These are phyloP conservation scores for Tieghemiomyces parasiticus DNA, from an alignment of 192 early-diverging fungal genomes.

Conservation along the genomic window DNA sequence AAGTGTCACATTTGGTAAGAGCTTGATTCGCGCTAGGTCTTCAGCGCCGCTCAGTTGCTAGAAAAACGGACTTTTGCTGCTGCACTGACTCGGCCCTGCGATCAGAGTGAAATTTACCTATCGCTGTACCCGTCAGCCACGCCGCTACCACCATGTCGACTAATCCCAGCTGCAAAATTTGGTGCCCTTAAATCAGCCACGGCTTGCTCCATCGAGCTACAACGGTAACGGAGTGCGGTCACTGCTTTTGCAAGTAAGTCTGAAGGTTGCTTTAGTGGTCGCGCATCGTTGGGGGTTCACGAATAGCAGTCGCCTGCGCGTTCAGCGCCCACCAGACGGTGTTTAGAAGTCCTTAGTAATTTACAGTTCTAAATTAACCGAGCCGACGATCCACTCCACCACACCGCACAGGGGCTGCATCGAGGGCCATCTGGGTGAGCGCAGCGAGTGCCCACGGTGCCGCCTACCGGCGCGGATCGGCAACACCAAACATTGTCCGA, in stretches of 20 bases:
- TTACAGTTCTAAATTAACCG: background rate
- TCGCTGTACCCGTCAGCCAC: background rate
- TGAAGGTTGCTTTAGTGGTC: background rate
- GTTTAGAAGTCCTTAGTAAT: background rate
- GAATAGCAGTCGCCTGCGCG: background rate
- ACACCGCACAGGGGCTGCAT: background rate
- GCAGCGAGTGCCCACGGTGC: background rate
- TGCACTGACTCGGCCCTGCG: background rate
- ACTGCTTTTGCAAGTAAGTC: conserved; percentile 9
- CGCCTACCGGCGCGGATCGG: background rate
- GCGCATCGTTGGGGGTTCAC: background rate
- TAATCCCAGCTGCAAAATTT: background rate
- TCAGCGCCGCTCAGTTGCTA: background rate
- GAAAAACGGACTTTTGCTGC: background rate
- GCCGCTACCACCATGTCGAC: background rate
- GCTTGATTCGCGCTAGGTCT: background rate
- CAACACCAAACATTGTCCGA: background rate
- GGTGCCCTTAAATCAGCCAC: background rate
- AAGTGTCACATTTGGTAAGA: background rate
- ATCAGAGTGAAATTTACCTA: background rate
- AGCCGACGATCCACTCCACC: background rate
- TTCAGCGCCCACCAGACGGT: background rate
- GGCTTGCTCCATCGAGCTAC: background rate
- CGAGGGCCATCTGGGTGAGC: background rate
- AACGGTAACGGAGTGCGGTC: conserved; percentile 3